Percentiles rank a stretch among this genome's conserved stretches.
Evolutionary conservation across 495 filamentous ascomycete genomes (phyloP).

Genomic region (Tuber indicum): DNA sequence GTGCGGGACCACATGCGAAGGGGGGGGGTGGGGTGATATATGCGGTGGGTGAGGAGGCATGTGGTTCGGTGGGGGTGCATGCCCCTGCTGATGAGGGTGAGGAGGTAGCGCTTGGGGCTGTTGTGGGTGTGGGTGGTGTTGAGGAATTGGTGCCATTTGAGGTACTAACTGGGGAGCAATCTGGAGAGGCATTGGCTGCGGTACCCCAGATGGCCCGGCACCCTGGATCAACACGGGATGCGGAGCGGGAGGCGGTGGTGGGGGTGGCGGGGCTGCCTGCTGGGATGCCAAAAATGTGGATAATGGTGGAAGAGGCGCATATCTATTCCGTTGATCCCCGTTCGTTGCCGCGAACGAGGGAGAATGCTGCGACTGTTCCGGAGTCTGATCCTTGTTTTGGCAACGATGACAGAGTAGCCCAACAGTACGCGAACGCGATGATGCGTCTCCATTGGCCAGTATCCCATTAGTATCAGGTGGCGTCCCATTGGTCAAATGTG

Average conservation of each 20-base stretch:
- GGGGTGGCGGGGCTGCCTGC: slow-evolving; percentile 23
- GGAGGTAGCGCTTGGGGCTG: slow-evolving; percentile 26
- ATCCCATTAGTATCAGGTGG: slow-evolving; percentile 27
- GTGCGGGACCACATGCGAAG: slow-evolving; percentile 27
- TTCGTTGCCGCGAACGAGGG: slow-evolving; percentile 19
- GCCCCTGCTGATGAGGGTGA: slow-evolving; percentile 27
- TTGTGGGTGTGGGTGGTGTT: slow-evolving; percentile 33
- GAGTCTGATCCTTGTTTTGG: slow-evolving; percentile 31
- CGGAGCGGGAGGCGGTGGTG: slow-evolving; percentile 26
- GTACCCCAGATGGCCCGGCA: slow-evolving; percentile 22
- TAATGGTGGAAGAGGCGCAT: slow-evolving; percentile 36
- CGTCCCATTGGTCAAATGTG: slow-evolving; percentile 33
- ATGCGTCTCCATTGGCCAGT: slow-evolving; percentile 23
- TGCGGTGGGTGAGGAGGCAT: slow-evolving; percentile 7
- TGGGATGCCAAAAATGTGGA: slow-evolving; percentile 38
- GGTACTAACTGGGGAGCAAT: slow-evolving; percentile 16
- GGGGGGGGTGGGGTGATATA: slow-evolving; percentile 32
- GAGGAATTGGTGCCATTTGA: slow-evolving; percentile 33
- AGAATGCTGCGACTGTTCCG: slow-evolving; percentile 26
- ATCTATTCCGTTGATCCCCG: slow-evolving; percentile 22
- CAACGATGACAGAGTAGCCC: slow-evolving; percentile 36
- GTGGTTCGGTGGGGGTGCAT: slow-evolving; percentile 25
- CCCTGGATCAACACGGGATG: slow-evolving; percentile 30
- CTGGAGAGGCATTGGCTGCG: slow-evolving; percentile 26
- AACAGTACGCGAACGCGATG: slow-evolving; percentile 18